phyloP scores from a whole-genome alignment of 192 early-diverging fungal species.

The Coemansia sp. region DNA sequence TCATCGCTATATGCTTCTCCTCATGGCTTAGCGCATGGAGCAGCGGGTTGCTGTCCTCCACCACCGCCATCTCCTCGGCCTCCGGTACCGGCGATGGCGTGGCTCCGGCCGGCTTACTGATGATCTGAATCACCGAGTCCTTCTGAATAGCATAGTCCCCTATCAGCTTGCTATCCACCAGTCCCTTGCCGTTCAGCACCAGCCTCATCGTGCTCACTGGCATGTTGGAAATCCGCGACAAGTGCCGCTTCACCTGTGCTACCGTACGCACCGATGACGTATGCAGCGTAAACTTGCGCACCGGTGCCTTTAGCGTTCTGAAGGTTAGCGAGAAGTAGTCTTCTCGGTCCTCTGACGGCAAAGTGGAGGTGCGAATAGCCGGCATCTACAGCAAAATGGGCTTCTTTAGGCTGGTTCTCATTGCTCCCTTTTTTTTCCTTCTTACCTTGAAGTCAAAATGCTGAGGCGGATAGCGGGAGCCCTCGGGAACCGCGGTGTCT shows the following conservation, averaged over 20 bases:
- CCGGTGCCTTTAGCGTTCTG: conserved; percentile 41
- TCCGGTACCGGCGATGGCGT: background rate
- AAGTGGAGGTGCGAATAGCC: conserved; percentile 5
- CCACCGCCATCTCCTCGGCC: conserved; percentile 7
- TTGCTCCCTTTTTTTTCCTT: background rate
- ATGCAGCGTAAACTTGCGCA: conserved; percentile 46
- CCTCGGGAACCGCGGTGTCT: conserved; percentile 26
- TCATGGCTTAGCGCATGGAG: conserved; percentile 19
- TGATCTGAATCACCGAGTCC: conserved; percentile 45
- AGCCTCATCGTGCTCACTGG: conserved; percentile 27
- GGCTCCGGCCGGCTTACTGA: conserved; percentile 20
- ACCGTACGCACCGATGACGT: conserved; percentile 40
- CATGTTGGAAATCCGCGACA: conserved; percentile 33
- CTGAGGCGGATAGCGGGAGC: conserved; percentile 26
- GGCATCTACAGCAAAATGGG: conserved; percentile 29
- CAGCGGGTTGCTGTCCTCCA: conserved; percentile 32
- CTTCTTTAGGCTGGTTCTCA: background rate
- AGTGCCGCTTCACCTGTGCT: conserved; percentile 39
- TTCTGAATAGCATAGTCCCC: conserved; percentile 37
- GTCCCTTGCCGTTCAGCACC: conserved; percentile 36
- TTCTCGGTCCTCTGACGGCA: conserved; percentile 25
- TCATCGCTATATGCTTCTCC: background rate
- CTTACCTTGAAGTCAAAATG: conserved; percentile 38
- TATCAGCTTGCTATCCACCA: conserved; percentile 46
- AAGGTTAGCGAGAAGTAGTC: conserved; percentile 45